These are phyloP conservation scores for Porphyrellus cyaneotinctus DNA, from an alignment of 768 basidiomycete species.

Conservation along the genomic window DNA sequence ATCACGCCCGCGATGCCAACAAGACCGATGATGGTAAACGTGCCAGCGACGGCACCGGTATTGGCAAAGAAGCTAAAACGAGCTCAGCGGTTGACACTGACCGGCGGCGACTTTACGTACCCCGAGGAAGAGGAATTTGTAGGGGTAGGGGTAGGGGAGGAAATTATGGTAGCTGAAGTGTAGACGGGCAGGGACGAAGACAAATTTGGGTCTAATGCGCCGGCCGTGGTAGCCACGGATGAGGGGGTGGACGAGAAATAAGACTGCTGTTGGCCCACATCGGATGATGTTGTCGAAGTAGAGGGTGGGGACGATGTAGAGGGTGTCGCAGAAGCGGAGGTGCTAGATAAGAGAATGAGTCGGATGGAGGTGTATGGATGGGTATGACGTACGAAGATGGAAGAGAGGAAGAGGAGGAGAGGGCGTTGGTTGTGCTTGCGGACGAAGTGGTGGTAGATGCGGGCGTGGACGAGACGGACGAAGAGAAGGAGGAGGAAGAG, in stretches of 20 bases:
- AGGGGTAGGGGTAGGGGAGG: slow-evolving; percentile 17
- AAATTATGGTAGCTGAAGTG: background rate
- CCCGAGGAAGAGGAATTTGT: slow-evolving; percentile 17
- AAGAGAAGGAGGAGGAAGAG: background rate
- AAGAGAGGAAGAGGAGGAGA: background rate
- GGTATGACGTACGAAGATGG: slow-evolving; percentile 9
- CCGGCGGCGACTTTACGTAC: slow-evolving; percentile 6
- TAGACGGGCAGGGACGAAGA: background rate
- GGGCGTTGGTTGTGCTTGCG: background rate
- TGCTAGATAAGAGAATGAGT: background rate
- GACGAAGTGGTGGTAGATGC: background rate
- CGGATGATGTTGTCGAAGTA: background rate
- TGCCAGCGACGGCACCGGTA: slow-evolving; percentile 44
- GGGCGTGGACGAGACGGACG: background rate
- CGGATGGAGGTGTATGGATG: background rate
- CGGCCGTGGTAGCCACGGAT: background rate
- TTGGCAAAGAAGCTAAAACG: slow-evolving; percentile 42
- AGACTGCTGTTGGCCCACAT: background rate
- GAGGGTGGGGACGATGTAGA: background rate
- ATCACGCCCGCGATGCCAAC: slow-evolving; percentile 32
- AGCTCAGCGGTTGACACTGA: background rate
- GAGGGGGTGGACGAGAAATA: slow-evolving; percentile 1
- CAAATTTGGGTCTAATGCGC: background rate
- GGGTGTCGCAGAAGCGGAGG: background rate
- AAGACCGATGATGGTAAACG: slow-evolving; percentile 41